Base-by-base conservation (phyloP, 495 filamentous ascomycete species). In the Aspergillus leporis region DNA sequence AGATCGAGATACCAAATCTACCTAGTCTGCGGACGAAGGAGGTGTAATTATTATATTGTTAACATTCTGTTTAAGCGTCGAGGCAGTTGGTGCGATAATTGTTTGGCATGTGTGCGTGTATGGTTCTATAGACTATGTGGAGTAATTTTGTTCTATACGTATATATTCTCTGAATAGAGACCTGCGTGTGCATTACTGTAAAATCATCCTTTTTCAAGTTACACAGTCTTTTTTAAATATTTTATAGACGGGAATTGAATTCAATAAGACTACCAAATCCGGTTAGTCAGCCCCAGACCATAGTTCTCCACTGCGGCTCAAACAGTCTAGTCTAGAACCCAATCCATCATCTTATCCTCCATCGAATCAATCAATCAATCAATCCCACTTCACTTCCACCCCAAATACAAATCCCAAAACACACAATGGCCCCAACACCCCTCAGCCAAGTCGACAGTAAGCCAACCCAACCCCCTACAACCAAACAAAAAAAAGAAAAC, bases 361-460 rank as follows among this genome's bases (percentile, higher is more conserved):
- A 36, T 36, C 34, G 34, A n/a, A 32, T 32, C 31, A 32, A 32
- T 32, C 31, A 32, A 32, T 51, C 22, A 50, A 30, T 30, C 30
- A 1, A 21, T 31, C 1, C 31, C 7, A 6, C 25, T 21, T 53
- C 51, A 25, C 12, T 19, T 12, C 18, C 19, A 52, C 8, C 30
- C 18, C 14, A 10, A 19, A 36, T 3, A n/a, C 5, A 21, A 31
- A 23, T 28, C 38, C 3, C 38, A 18, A 41, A 38, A 38, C n/a
- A n/a, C n/a, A 58, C 16, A 57, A 83, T 82, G 79, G 77, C 78
- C 13, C 78, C 76, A 7, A 69, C 76, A 45, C 73, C 70, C 50
- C 60, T 83, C 12, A 74, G 75, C 54, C 75, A 71, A 53, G 72
- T 83, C 18, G 81, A 85, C 67, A 73, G 82, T 83, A 60, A 61